A percentile compares a stretch with the other conserved stretches of the same genome.
These are phyloP conservation scores for Gnetum montanum DNA, from an alignment of 75 land plant genomes.

Conservation along the genomic window DNA sequence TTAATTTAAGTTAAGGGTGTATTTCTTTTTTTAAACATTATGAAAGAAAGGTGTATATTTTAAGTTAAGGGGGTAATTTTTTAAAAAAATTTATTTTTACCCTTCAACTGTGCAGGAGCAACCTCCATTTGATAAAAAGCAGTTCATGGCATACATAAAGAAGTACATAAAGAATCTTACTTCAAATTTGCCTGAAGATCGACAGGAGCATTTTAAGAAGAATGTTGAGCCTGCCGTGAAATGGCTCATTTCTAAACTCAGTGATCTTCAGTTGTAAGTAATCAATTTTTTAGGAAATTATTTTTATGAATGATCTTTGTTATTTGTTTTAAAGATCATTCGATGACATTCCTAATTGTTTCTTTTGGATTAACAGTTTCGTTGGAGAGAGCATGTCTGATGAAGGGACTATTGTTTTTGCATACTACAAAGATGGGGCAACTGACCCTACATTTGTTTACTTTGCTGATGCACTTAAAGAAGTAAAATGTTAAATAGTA, in stretches of 20 bases:
- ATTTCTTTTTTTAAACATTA: background rate
- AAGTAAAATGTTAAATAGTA: constrained; percentile 69
- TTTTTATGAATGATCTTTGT: too few species aligned
- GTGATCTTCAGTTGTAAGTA: constrained; percentile 81
- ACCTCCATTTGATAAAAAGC: constrained; percentile 88
- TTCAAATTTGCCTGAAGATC: constrained; percentile 46
- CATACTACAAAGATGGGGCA: constrained; percentile 84
- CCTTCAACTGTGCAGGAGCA: constrained; percentile 89
- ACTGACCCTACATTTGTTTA: constrained; percentile 76
- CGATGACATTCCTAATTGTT: too few species aligned
- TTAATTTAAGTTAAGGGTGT: background rate
- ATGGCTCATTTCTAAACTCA: constrained; percentile 63
- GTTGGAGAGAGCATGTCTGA: constrained; percentile 97
- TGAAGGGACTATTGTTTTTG: constrained; percentile 65
- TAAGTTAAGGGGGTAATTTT: background rate
- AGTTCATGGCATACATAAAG: constrained; percentile 62
- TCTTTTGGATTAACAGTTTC: too few species aligned
- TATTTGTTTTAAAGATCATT: too few species aligned
- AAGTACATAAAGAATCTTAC: constrained; percentile 64
- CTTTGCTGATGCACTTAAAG: constrained; percentile 44
- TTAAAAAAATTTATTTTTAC: background rate
- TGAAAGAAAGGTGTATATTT: background rate
- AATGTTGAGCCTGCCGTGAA: constrained; percentile 77
- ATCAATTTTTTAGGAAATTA: too few species aligned
- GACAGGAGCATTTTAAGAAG: constrained; percentile 67